A percentile compares a stretch with the other conserved stretches of the same genome.
Conservation (phyloP, 768 basidiomycete species). For the Amanita muscaria region DNA sequence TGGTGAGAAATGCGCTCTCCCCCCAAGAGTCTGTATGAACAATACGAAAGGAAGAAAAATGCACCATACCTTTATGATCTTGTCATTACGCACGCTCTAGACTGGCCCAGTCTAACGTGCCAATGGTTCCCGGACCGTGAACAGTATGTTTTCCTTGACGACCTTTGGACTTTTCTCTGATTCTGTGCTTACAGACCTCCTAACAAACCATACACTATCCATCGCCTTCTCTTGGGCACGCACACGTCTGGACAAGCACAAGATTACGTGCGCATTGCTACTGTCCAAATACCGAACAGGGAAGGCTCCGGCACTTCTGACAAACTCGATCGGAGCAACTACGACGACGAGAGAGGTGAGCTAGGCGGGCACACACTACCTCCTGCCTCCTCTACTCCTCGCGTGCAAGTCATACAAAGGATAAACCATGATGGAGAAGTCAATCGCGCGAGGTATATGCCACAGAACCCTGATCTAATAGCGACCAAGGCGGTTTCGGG, state of each 20-base stretch:
- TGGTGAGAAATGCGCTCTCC: conserved; percentile 37
- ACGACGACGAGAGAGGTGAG: conserved; percentile 91
- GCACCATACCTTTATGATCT: conserved; percentile 97
- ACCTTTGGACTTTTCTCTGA: not conserved
- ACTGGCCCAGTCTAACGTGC: conserved; percentile 96
- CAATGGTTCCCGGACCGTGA: conserved; percentile 99
- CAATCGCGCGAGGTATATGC: conserved; percentile 98
- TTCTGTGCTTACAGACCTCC: conserved; percentile 47
- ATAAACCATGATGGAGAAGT: conserved; percentile 96
- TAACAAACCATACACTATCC: conserved; percentile 90
- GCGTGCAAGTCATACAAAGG: conserved; percentile 83
- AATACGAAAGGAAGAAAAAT: conserved; percentile 75
- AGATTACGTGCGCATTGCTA: conserved; percentile 94
- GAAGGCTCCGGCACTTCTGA: conserved; percentile 53
- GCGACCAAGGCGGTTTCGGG: conserved; percentile 91
- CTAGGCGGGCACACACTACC: conserved; percentile 87
- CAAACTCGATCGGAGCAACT: conserved; percentile 69
- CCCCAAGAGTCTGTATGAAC: conserved; percentile 1
- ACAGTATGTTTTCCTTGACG: conserved; percentile 45
- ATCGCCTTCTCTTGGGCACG: conserved; percentile 91
- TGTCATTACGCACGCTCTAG: conserved; percentile 93
- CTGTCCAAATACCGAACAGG: conserved; percentile 86
- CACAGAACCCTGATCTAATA: conserved; percentile 94
- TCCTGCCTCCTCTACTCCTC: conserved; percentile 45
- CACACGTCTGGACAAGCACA: conserved; percentile 93